phyloP scores from a whole-genome alignment of 306 rosid species.

The Castanea sativa region DNA sequence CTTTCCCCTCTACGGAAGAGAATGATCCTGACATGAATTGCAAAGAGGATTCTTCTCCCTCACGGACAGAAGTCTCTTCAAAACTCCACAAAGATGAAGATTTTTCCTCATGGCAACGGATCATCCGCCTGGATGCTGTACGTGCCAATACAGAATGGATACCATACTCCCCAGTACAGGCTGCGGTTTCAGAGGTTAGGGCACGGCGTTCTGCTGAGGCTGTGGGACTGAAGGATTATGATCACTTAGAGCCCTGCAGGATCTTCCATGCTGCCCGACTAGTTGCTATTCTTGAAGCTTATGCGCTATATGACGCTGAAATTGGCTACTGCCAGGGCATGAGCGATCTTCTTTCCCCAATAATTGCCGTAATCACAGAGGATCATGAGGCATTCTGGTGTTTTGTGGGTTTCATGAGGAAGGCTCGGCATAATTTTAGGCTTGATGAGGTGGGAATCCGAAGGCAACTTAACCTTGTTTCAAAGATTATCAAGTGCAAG shows the following conservation, averaged over 20 bases:
- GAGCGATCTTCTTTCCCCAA: slow-evolving; percentile 98
- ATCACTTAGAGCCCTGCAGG: slow-evolving; percentile 78
- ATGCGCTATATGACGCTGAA: slow-evolving; percentile 91
- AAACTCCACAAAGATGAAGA: slow-evolving; percentile 60
- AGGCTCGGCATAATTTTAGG: slow-evolving; percentile 98
- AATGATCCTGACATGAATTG: slow-evolving; percentile 44
- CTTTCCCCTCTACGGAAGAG: slow-evolving; percentile 60
- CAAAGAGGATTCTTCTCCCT: slow-evolving; percentile 62
- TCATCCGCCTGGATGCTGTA: slow-evolving; percentile 94
- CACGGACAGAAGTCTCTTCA: slow-evolving; percentile 39
- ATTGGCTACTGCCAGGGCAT: slow-evolving; percentile 99
- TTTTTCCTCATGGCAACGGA: slow-evolving; percentile 91
- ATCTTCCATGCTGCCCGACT: slow-evolving; percentile 90
- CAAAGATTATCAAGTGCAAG: slow-evolving; percentile 80
- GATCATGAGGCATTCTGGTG: slow-evolving; percentile 99
- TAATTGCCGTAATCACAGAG: slow-evolving; percentile 70
- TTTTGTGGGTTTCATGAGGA: slow-evolving; percentile 98
- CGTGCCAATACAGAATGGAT: slow-evolving; percentile 95
- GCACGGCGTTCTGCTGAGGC: slow-evolving; percentile 78
- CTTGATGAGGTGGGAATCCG: slow-evolving; percentile 96
- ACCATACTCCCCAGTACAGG: slow-evolving; percentile 61
- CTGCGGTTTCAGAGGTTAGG: slow-evolving; percentile 56
- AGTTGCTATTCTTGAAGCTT: slow-evolving; percentile 97
- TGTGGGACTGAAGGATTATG: slow-evolving; percentile 93
- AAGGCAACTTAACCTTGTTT: slow-evolving; percentile 82